A percentile compares a stretch with the other conserved stretches of the same genome.
Conservation (phyloP, 106 monocot genomes). For the Acorus gramineus region DNA sequence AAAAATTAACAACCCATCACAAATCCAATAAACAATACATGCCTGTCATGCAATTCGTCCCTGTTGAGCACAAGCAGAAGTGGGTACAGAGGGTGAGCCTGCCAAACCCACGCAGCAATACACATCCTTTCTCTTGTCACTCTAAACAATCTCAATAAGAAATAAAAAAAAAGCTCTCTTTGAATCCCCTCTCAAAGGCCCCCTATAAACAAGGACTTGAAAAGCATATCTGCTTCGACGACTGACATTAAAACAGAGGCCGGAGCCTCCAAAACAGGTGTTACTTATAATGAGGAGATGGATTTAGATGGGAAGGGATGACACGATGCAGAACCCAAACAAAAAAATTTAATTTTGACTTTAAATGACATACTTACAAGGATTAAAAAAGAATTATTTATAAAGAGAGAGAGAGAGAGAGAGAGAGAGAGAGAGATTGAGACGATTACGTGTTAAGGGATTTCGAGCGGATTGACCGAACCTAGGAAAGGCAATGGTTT, state of each 20-base stretch:
- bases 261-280: too few relatives aligned
- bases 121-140: constrained; percentile 20
- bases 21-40: neutral
- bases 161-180: neutral
- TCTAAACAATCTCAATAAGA: neutral
- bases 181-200: neutral
- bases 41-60: constrained; percentile 43
- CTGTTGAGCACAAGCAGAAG: constrained; percentile 40
- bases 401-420: neutral
- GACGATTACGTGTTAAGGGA: neutral
- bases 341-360: too few relatives aligned
- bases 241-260: too few relatives aligned
- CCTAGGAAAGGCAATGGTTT: neutral
- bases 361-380: too few relatives aligned
- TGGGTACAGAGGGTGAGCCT: constrained; percentile 27
- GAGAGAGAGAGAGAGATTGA: neutral
- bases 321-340: too few relatives aligned
- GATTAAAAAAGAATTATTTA: too few relatives aligned
- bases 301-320: too few relatives aligned
- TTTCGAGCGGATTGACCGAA: neutral
- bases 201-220: too few relatives aligned
- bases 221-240: too few relatives aligned
- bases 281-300: too few relatives aligned
- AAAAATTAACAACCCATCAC: too few relatives aligned
- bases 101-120: constrained; percentile 45